These are phyloP conservation scores for Cercospora janseana DNA, from an alignment of 2,329 filamentous ascomycete species.

Conservation along the genomic window DNA sequence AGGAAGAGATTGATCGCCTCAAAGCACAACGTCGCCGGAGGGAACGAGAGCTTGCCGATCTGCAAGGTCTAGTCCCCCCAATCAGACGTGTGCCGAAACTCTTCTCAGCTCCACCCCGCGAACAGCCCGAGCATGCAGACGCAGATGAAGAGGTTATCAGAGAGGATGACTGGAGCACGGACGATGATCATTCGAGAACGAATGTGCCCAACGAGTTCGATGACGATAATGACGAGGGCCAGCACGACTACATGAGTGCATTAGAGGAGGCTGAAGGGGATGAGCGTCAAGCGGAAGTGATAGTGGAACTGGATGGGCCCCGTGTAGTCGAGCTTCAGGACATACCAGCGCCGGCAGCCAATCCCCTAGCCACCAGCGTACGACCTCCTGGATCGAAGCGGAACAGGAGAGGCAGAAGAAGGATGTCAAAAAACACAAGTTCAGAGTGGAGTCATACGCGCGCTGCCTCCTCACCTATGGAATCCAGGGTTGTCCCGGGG, in stretches of 20 bases:
- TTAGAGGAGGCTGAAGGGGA: not conserved
- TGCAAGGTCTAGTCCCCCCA: not conserved
- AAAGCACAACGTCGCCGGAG: constrained; percentile 14
- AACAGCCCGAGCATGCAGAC: not conserved
- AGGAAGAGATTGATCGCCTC: constrained; percentile 16
- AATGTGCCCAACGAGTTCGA: constrained; percentile 3
- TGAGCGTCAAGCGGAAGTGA: not conserved
- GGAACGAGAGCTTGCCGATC: constrained; percentile 10
- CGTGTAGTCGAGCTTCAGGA: not conserved
- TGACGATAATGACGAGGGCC: constrained; percentile 4
- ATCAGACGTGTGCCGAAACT: constrained; percentile 3
- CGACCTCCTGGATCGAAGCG: no score
- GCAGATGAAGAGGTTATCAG: constrained; percentile 17
- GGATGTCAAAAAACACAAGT: not conserved
- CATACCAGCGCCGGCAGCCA: not conserved
- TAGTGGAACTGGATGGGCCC: not conserved
- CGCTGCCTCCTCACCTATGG: no score
- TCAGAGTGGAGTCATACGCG: no score
- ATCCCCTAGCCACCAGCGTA: not conserved
- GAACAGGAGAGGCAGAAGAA: not conserved
- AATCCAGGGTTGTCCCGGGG: no score
- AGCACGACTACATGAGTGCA: not conserved
- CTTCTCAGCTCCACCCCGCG: not conserved
- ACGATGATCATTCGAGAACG: constrained; percentile 4
- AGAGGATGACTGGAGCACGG: constrained; percentile 16